Base-by-base conservation (phyloP, 352 stramenopile genomes). In the Phytophthora vignae region DNA sequence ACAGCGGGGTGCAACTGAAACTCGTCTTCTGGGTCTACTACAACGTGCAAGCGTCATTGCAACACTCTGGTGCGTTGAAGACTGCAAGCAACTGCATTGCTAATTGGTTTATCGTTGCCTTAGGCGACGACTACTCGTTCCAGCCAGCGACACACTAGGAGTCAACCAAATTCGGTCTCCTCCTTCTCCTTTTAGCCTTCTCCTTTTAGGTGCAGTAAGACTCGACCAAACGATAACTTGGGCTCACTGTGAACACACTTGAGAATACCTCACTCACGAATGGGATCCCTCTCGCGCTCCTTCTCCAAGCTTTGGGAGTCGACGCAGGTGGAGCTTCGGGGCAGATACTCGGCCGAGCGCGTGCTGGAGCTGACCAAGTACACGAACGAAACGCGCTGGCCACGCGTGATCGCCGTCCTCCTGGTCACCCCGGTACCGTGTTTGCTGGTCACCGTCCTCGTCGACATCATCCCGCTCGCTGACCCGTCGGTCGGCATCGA, bases 21-120 rank as follows among this genome's bases (percentile, higher is more conserved):
- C 57, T 86, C 17, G 29, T 76, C 10, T 70, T 79, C 27, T 85
- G 78, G 78, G 64, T 83, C 7, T 53, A 76, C 3, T 77, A 78
- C 60, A 71, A 69, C 11, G 56, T 82, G 4, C 75, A 78, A 15
- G 46, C 56, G 1, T 54, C 71, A 17, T n/a, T 80, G 4, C 10
- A 71, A 3, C 78, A 85, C 48, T 74, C 63, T 10, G 69, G 78
- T 76, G 27, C 55, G 55, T 44, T 44, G 11, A 36, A 10, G 12
- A 44, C 21, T 54, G 48, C 48, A n/a, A 54, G 11, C n/a, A 31
- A 10, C 10, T 36, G 29, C 2, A 7, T 27, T 29, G 21, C 48
- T 54, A n/a, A 54, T 17, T 31, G 9, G n/a, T 29, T 3, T 14
- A 8, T 12, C 48, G 31, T 36, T 48, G 7, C 46, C 12, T 27